Evolutionary conservation across 2,329 filamentous ascomycete genomes (phyloP).

Genomic region (Aspergillus niger): DNA sequence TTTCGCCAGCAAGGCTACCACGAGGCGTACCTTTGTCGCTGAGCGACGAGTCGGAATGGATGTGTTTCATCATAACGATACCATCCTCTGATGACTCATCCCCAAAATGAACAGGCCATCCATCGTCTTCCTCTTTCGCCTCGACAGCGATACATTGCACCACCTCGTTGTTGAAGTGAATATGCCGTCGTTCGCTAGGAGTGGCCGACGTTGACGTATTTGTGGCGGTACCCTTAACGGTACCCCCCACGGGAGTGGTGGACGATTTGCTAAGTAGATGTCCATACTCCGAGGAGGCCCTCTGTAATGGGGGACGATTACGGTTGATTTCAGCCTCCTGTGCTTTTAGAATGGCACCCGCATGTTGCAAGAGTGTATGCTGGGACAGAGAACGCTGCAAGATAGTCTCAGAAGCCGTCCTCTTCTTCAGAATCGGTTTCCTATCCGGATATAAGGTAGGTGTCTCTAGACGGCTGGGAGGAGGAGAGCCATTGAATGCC

Average conservation of each 20-base stretch:
- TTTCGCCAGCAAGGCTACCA: conserved; percentile 62
- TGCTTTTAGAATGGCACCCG: conserved; percentile 80
- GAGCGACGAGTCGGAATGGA: conserved; percentile 55
- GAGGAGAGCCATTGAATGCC: conserved; percentile 51
- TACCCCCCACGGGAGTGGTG: conserved; percentile 6
- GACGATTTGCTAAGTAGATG: conserved; percentile 54
- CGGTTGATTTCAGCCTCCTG: conserved; percentile 65
- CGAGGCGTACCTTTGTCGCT: conserved; percentile 55
- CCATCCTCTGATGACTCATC: conserved; percentile 74
- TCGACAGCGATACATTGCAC: conserved; percentile 95
- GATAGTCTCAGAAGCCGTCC: conserved; percentile 94
- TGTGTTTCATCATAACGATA: conserved; percentile 78
- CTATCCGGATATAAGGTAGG: conserved; percentile 70
- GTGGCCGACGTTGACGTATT: conserved; percentile 72
- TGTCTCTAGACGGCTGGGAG: conserved; percentile 59
- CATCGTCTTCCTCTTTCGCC: conserved; percentile 64
- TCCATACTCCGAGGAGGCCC: conserved; percentile 61
- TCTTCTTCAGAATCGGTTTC: conserved; percentile 94
- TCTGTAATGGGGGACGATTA: conserved; percentile 59
- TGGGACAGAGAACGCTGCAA: conserved; percentile 84
- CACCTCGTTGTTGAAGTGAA: conserved; percentile 95
- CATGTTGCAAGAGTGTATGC: conserved; percentile 86
- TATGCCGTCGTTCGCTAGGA: conserved; percentile 71
- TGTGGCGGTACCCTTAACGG: conserved; percentile 58
- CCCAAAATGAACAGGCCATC: conserved; percentile 45